These are phyloP conservation scores for Cystofilobasidium bisporidii DNA, from an alignment of 768 basidiomycete species.

Conservation along the genomic window DNA sequence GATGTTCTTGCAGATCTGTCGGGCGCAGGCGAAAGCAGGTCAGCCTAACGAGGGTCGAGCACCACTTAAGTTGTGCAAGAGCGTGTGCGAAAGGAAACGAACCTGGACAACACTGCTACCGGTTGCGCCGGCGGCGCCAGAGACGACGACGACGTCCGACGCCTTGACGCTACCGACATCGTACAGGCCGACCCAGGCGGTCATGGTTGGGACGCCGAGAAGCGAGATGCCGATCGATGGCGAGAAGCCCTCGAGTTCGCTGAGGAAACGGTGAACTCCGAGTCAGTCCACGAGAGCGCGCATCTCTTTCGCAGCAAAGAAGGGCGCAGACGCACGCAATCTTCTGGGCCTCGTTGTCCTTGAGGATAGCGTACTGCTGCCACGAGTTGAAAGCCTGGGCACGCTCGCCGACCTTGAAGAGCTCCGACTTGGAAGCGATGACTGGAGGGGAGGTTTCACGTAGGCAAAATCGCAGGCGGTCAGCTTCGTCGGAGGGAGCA, in stretches of 20 bases:
- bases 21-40: no score
- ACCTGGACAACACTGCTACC: neutral
- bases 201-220: slow-evolving; percentile 32
- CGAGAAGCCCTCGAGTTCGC: slow-evolving; percentile 28
- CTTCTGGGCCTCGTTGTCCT: slow-evolving; percentile 11
- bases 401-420: slow-evolving; percentile 15
- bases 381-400: slow-evolving; percentile 26
- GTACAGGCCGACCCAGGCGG: slow-evolving; percentile 33
- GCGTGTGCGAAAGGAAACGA: no score
- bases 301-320: neutral
- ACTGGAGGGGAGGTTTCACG: slow-evolving; percentile 18
- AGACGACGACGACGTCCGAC: slow-evolving; percentile 33
- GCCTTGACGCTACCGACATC: slow-evolving; percentile 32
- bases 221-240: slow-evolving; percentile 25
- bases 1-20: slow-evolving; percentile 36
- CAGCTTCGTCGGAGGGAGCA: no score
- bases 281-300: neutral
- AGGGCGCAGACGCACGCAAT: neutral
- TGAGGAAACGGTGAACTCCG: neutral
- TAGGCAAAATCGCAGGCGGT: no score
- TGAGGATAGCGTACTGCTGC: slow-evolving; percentile 32
- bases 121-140: slow-evolving; percentile 35
- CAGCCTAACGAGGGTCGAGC: no score
- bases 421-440: slow-evolving; percentile 31
- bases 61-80: no score